phyloP scores from a whole-genome alignment of 1,139 yeast genomes.

The Geotrichum macrosporum region DNA sequence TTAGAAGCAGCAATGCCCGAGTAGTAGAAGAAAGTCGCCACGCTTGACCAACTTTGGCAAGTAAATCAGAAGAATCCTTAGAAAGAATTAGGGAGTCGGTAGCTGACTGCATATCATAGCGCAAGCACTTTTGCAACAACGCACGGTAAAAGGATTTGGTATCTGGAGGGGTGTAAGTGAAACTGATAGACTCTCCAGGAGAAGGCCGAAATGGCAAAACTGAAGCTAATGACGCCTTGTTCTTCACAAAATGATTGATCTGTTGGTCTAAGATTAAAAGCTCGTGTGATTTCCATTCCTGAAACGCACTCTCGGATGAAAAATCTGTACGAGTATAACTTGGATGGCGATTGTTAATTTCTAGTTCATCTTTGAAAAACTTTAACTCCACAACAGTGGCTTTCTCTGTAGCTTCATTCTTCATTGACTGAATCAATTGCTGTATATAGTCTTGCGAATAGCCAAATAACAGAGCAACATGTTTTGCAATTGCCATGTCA shows the following conservation, averaged over 20 bases:
- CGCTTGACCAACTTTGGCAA: conserved; percentile 47
- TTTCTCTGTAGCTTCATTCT: conserved; percentile 45
- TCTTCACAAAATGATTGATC: conserved; percentile 25
- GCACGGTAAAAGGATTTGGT: conserved; percentile 43
- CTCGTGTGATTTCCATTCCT: conserved; percentile 54
- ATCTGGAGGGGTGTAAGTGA: conserved; percentile 34
- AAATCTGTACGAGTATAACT: conserved; percentile 43
- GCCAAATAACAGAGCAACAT: conserved; percentile 27
- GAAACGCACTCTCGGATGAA: conserved; percentile 41
- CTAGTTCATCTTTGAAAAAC: conserved; percentile 41
- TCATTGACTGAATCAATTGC: conserved; percentile 30
- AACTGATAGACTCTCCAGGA: conserved; percentile 17
- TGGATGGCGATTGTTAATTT: conserved; percentile 44
- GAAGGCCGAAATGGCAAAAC: conserved; percentile 11
- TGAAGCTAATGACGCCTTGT: conserved; percentile 11
- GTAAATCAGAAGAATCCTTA: conserved; percentile 44
- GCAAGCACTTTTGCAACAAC: conserved; percentile 34
- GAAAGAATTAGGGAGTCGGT: conserved; percentile 31
- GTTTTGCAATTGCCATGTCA: conserved; percentile 32
- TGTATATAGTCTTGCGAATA: conserved; percentile 31
- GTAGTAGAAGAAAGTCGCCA: conserved; percentile 62
- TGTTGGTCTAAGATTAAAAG: conserved; percentile 40
- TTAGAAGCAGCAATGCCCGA: conserved; percentile 49
- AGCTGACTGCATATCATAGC: conserved; percentile 34
- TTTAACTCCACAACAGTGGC: conserved; percentile 47